Base-by-base conservation (phyloP, 176 grass and related monocot species). In the Aegilops bicornis region DNA sequence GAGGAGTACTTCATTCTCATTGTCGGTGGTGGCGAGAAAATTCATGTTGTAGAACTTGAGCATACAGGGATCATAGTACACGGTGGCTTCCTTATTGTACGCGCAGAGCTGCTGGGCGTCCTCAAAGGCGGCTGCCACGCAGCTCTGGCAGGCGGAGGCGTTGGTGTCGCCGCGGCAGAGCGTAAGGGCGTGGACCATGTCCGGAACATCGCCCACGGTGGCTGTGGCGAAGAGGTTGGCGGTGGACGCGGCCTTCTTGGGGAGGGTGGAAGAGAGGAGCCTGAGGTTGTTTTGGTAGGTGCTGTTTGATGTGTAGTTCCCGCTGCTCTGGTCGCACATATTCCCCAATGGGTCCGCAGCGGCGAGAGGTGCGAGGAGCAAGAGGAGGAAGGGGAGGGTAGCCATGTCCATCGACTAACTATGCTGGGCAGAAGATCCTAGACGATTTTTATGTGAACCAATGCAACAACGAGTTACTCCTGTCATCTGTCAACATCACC, bases 111-210 rank as follows among this genome's bases (percentile, higher is more conserved):
- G 52, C 40, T 42, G 69, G 24, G 75, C 13, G 25, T 82, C 80
- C 54, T 15, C 6, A 27, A 39, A 6, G 15, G 87, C 42, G 12
- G 13, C 17, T 23, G 10, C 10, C 29, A 89, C 42, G 29, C 92
- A 91, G 64, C 4, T 5, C 0, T 10, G 3, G 32, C 89, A 94
- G 6, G 40, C 25, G 13, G 60, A 29, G 2, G 33, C 23, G 23
- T 52, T 77, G 10, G 36, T 2, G 12, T 94, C 87, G 0, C 92
- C 87, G 10, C 84, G 83, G 66, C 89, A 94, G 52, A 88, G 72
- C 7, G 73, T 30, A 7, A 91, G 82, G 42, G 83, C 84, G 20
- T 60, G 78, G 5, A 82, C 33, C 20, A 64, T 60, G 47, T 88
- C 64, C 0, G 77, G 56, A 12, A 19, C 4, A 11, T 9, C 2